Evolutionary conservation across 345 rosid genomes (phyloP).

Genomic region (Orychophragmus violaceus): DNA sequence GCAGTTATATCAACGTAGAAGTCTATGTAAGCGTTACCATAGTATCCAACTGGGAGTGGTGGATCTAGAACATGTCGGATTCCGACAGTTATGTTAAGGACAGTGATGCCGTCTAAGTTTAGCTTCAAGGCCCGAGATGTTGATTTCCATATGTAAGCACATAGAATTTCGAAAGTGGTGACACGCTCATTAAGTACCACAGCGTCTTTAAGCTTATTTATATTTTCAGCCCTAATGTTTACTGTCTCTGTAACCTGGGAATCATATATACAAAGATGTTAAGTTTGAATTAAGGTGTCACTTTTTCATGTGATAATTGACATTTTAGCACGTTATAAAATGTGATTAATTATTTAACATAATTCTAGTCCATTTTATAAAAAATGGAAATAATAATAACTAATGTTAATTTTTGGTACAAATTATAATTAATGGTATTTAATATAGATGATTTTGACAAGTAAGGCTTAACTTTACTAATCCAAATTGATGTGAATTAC

Average conservation of each 20-base stretch:
- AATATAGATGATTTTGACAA: too few species aligned
- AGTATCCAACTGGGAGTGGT: conserved; percentile 36
- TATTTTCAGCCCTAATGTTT: not conserved
- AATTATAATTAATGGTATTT: too few species aligned
- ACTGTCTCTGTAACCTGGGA: conserved; percentile 13
- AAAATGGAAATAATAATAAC: too few species aligned
- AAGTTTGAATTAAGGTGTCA: too few species aligned
- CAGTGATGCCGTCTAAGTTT: conserved; percentile 26
- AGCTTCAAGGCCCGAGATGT: conserved; percentile 38
- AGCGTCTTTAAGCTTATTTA: conserved; percentile 17
- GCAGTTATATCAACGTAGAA: conserved; percentile 24
- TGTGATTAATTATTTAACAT: too few species aligned
- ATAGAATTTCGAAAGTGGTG: conserved; percentile 41
- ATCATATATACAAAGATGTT: too few species aligned
- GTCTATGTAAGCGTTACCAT: conserved; percentile 36
- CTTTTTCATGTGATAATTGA: too few species aligned
- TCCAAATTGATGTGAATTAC: too few species aligned
- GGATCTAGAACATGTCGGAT: conserved; percentile 31
- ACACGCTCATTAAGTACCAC: not conserved
- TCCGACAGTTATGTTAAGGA: conserved; percentile 28
- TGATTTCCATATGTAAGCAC: conserved; percentile 42
- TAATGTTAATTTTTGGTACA: too few species aligned
- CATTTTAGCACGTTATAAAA: too few species aligned
- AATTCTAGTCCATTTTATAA: too few species aligned
- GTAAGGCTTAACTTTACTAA: too few species aligned